Evolutionary conservation across 2,329 filamentous ascomycete genomes (phyloP).

Genomic region (Botrytis deweyae): DNA sequence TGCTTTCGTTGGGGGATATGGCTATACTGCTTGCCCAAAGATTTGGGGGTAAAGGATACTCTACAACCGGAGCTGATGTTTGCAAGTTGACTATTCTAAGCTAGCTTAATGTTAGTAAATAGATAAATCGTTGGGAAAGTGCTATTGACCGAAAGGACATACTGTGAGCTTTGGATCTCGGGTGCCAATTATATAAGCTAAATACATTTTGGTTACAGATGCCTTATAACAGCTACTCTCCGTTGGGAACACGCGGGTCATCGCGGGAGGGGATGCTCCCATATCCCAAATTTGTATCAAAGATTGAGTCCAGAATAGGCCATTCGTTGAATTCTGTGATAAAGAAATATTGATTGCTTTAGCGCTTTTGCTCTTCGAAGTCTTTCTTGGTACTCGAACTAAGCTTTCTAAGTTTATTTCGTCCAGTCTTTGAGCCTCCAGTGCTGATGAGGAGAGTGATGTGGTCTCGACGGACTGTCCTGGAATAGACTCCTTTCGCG

Average conservation of each 20-base stretch:
- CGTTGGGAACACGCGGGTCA: slow-evolving; percentile 40
- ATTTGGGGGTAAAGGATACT: slow-evolving; percentile 44
- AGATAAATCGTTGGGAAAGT: background rate
- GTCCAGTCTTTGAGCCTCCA: slow-evolving; percentile 42
- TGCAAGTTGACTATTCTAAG: slow-evolving; percentile 44
- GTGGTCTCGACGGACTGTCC: slow-evolving; percentile 40
- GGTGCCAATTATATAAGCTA: slow-evolving; percentile 45
- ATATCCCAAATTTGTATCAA: slow-evolving; percentile 45
- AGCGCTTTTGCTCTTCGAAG: slow-evolving; percentile 36
- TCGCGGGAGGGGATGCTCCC: slow-evolving; percentile 41
- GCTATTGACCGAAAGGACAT: slow-evolving; percentile 24
- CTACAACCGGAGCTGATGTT: slow-evolving; percentile 38
- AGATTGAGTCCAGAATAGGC: slow-evolving; percentile 44
- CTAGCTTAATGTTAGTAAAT: slow-evolving; percentile 30
- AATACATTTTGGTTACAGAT: slow-evolving; percentile 41
- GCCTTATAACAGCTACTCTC: slow-evolving; percentile 45
- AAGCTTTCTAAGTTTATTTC: slow-evolving; percentile 43
- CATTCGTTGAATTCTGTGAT: slow-evolving; percentile 43
- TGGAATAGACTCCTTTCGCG: slow-evolving; percentile 34
- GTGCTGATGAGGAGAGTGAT: slow-evolving; percentile 41
- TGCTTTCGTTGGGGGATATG: slow-evolving; percentile 44
- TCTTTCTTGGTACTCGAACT: slow-evolving; percentile 35
- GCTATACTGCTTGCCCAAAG: slow-evolving; percentile 44
- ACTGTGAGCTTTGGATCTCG: slow-evolving; percentile 46
- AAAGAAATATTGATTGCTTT: slow-evolving; percentile 42